Evolutionary conservation across 1,284 basidiomycete genomes (phyloP).

Genomic region (Neolentinus lepideus): DNA sequence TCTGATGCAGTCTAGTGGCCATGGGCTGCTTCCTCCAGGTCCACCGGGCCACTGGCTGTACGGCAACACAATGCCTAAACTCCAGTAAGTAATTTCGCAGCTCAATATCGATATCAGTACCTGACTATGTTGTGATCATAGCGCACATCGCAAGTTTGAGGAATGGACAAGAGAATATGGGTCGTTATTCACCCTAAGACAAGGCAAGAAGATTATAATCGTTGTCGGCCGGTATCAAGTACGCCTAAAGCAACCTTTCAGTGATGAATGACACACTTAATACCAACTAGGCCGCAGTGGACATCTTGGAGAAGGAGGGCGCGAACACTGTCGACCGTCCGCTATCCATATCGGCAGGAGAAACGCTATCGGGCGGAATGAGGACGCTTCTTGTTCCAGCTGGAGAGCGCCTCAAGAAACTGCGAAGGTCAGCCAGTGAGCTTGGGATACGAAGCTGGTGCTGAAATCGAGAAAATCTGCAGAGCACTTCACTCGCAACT

Average conservation of each 20-base stretch:
- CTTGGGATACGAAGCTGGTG: too few species aligned
- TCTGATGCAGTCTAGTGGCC: not conserved
- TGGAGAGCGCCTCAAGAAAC: slow-evolving; percentile 15
- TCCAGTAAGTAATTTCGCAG: slow-evolving; percentile 6
- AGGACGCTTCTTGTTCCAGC: slow-evolving; percentile 9
- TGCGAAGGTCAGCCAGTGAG: slow-evolving; percentile 19
- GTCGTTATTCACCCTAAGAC: slow-evolving; percentile 25
- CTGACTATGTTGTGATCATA: slow-evolving; percentile 1
- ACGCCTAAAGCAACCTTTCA: not conserved
- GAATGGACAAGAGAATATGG: slow-evolving; percentile 31
- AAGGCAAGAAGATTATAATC: slow-evolving; percentile 22
- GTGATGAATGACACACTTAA: not conserved
- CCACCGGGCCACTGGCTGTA: slow-evolving; percentile 10
- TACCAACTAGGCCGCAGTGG: slow-evolving; percentile 15
- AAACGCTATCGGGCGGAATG: slow-evolving; percentile 8
- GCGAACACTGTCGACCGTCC: slow-evolving; percentile 19
- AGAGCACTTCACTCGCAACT: slow-evolving; percentile 46
- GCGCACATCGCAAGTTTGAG: slow-evolving; percentile 14
- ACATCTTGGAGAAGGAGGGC: slow-evolving; percentile 25
- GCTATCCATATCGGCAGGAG: slow-evolving; percentile 14
- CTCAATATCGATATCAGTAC: not conserved
- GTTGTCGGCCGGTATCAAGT: slow-evolving; percentile 29
- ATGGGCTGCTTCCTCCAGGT: slow-evolving; percentile 6
- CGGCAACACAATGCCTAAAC: slow-evolving; percentile 5
- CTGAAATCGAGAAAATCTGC: too few species aligned